Evolutionary conservation across 2,329 filamentous ascomycete species (phyloP), one percentile per base, ranked within the genome.

Genomic region (Chaetomium olivaceum): DNA sequence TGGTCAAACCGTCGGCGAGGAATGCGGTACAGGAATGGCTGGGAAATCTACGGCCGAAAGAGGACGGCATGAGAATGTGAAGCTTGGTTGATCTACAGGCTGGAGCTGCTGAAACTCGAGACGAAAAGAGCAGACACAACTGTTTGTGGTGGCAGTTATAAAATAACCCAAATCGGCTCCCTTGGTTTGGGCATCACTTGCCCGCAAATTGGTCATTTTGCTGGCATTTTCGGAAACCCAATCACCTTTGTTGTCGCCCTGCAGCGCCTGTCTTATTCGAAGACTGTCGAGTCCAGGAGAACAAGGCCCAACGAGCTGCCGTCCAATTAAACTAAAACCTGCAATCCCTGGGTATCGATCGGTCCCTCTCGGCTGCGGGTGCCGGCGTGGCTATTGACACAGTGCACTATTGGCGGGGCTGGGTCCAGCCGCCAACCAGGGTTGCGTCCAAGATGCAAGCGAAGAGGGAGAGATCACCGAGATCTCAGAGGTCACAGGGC

Each of bases 81-180:
- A 4, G 62, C 23, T 19, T 55, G 55, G 27, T 56, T 65, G 66
- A 67, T 67, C 66, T 55, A 67, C 65, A 54, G 62, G 59, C 66
- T 57, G 31, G 50, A 58, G 29, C 25, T 63, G 56, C 62, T 67
- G 62, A 65, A 63, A 67, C 66, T 23, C 23, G 12, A 8, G 11
- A 51, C 12, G 33, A 21, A 33, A 51, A 7, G 7, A 21, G 27
- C 5, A 33, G 58, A 23, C 21, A 19, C 5, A 36, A 12, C 33
- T 36, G 33, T 9, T 36, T 36, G 33, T 36, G 33, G 33, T 36
- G 33, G 33, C 9, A 36, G 14, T 19, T 19, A 23, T 27, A 21
- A 25, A 62, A 67, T 55, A 59, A 60, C 51, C 52, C 54, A 29
- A 5, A 2, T 6, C 39, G 29, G 11, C 33, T 27, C 50, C 36